Conservation (phyloP, 148 eudicot genomes). For the Persicaria tinctoria region DNA sequence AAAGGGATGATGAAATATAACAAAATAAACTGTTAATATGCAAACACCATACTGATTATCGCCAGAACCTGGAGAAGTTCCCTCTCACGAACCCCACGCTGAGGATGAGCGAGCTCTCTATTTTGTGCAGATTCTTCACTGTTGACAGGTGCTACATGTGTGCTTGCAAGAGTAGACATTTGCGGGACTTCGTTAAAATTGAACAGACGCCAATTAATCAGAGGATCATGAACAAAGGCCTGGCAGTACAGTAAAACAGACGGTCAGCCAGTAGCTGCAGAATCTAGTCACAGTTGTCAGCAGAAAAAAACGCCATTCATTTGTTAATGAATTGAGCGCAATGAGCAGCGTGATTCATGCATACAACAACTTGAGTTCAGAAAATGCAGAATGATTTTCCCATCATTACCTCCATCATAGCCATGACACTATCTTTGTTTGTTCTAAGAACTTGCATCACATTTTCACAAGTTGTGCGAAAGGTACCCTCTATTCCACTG, state of each 20-base stretch:
- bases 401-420: slow-evolving; percentile 95
- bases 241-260: slow-evolving; percentile 20
- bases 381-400: slow-evolving; percentile 10
- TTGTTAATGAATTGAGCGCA: not conserved
- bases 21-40: not conserved
- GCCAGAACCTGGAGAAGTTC: slow-evolving; percentile 79
- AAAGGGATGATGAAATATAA: slow-evolving; percentile 6
- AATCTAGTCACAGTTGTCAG: not conserved
- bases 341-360: not conserved
- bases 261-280: not conserved
- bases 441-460: slow-evolving; percentile 97
- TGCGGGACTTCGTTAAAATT: slow-evolving; percentile 97
- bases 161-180: slow-evolving; percentile 47
- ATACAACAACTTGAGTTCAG: not conserved
- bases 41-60: not conserved
- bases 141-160: slow-evolving; percentile 54
- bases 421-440: slow-evolving; percentile 98
- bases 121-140: slow-evolving; percentile 58
- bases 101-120: slow-evolving; percentile 74
- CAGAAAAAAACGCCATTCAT: not conserved
- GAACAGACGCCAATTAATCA: slow-evolving; percentile 97
- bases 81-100: slow-evolving; percentile 86
- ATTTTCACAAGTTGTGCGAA: slow-evolving; percentile 96
- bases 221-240: slow-evolving; percentile 99
- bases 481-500: slow-evolving; percentile 96